These are phyloP conservation scores for Alternaria burnsii DNA, from an alignment of 2,329 filamentous ascomycete genomes.

Conservation along the genomic window DNA sequence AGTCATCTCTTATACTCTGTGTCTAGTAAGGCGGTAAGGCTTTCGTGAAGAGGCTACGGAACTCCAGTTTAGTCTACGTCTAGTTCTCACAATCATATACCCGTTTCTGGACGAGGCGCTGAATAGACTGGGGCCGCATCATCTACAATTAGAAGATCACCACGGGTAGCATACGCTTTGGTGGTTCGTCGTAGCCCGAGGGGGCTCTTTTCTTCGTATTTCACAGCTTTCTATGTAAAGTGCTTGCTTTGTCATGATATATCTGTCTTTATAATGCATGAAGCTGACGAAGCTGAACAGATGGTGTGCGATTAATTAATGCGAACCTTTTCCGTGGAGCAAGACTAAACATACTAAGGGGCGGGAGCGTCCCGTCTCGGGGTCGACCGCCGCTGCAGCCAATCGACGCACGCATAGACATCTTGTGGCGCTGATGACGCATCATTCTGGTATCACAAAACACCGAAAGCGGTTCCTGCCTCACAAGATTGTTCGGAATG, in stretches of 20 bases:
- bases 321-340: neutral
- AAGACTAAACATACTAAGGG: neutral
- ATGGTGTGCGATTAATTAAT: neutral
- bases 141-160: neutral
- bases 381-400: neutral
- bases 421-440: neutral
- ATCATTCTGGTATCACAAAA: neutral
- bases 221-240: neutral
- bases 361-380: slow-evolving; percentile 3
- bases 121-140: neutral
- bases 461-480: neutral
- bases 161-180: neutral
- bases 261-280: neutral
- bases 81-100: neutral
- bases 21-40: neutral
- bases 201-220: neutral
- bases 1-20: neutral
- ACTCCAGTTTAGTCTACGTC: neutral
- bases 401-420: neutral
- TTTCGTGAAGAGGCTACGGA: neutral
- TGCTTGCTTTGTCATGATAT: neutral
- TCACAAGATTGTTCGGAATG: neutral
- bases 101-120: neutral
- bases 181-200: neutral
- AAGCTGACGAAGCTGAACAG: slow-evolving; percentile 5